Conservation (phyloP, 2,329 filamentous ascomycete species). For the Epichloe aotearoae region DNA sequence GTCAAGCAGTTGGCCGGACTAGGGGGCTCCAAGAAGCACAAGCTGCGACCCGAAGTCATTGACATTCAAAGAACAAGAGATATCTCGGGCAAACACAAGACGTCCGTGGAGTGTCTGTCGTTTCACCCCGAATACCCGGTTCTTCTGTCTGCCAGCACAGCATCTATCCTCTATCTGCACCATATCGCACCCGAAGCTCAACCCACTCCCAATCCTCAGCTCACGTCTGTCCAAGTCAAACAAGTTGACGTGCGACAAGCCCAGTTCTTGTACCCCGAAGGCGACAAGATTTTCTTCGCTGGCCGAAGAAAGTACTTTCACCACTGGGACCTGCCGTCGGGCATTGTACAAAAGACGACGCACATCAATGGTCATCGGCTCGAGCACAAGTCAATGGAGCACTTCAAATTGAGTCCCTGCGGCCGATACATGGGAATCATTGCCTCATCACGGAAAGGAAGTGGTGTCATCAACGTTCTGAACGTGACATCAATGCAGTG, state of each 20-base stretch:
- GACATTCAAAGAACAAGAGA: conserved; percentile 85
- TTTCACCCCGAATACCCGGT: conserved; percentile 87
- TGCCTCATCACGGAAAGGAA: conserved; percentile 69
- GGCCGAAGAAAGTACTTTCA: conserved; percentile 87
- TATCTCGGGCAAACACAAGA: conserved; percentile 65
- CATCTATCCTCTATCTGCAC: conserved; percentile 77
- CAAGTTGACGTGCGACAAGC: conserved; percentile 75
- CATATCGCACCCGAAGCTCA: conserved; percentile 67
- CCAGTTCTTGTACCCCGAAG: conserved; percentile 59
- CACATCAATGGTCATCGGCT: conserved; percentile 61
- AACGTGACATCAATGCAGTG: conserved; percentile 73
- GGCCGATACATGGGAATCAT: conserved; percentile 76
- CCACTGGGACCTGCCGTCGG: conserved; percentile 77
- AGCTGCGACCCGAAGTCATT: conserved; percentile 73
- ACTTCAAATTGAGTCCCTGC: conserved; percentile 75
- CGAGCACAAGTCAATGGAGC: conserved; percentile 84
- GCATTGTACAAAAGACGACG: conserved; percentile 69
- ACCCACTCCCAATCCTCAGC: conserved; percentile 70
- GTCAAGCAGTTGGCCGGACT: conserved; percentile 50
- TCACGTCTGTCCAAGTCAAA: conserved; percentile 81
- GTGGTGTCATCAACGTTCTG: conserved; percentile 77
- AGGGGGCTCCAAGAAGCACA: conserved; percentile 45
- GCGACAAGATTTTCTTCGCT: conserved; percentile 74
- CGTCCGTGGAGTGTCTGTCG: conserved; percentile 66
- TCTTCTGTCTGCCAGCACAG: conserved; percentile 76